These are phyloP conservation scores for Prototheca stagnorum DNA, from an alignment of 163 green algal species.

Conservation along the genomic window DNA sequence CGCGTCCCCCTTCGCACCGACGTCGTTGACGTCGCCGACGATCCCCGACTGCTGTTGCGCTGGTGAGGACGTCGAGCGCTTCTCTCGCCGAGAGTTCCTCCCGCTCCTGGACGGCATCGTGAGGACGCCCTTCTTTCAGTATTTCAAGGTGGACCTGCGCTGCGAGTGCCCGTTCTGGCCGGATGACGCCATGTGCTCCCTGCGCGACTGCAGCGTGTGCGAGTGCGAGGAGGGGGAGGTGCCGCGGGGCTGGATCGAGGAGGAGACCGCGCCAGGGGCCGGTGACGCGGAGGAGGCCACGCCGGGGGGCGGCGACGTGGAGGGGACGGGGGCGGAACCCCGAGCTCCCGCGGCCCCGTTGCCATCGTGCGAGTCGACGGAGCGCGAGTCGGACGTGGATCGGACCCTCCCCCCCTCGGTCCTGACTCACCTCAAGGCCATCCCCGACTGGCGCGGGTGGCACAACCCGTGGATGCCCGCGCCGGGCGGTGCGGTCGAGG, in stretches of 20 bases:
- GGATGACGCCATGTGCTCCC: constrained; percentile 63
- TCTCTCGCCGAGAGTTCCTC: constrained; percentile 36
- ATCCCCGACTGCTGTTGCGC: not conserved
- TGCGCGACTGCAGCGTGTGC: constrained; percentile 60
- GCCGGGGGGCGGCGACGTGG: too few species aligned
- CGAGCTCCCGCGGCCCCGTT: too few species aligned
- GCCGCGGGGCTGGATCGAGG: constrained; percentile 47
- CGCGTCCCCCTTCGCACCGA: too few species aligned
- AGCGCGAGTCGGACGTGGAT: constrained; percentile 20
- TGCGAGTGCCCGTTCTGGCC: constrained; percentile 87
- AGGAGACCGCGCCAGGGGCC: constrained; percentile 20
- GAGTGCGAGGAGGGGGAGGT: constrained; percentile 66
- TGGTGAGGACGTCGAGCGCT: constrained; percentile 20
- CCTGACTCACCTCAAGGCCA: constrained; percentile 19
- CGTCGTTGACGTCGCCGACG: too few species aligned
- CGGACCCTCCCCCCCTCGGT: constrained; percentile 15
- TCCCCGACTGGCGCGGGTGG: constrained; percentile 57
- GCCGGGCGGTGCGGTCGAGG: too few species aligned
- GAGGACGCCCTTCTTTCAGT: constrained; percentile 68
- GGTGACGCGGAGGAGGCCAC: not conserved
- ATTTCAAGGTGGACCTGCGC: constrained; percentile 85
- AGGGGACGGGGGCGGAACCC: too few species aligned
- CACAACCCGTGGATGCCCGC: constrained; percentile 87
- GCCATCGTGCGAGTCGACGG: not conserved
- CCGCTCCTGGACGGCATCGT: constrained; percentile 54